Conservation (phyloP, 345 rosid genomes). For the Stellera chamaejasme region DNA sequence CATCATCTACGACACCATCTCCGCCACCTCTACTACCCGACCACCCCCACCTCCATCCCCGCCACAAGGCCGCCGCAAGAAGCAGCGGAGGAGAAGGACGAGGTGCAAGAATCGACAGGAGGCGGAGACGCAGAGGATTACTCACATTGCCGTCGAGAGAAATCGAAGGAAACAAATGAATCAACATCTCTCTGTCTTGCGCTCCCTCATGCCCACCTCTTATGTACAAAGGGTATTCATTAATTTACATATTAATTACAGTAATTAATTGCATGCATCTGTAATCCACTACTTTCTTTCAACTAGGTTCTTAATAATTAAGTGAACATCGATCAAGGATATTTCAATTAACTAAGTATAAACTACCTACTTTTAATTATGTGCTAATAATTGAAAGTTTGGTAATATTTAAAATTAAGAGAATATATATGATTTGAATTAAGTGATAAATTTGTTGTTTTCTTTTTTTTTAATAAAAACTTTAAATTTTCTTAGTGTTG, state of each 20-base stretch:
- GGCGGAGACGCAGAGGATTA: conserved; percentile 84
- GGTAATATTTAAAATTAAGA: not conserved
- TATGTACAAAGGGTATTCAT: conserved; percentile 66
- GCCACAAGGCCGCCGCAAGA: conserved; percentile 30
- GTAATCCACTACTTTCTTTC: not conserved
- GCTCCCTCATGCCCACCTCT: conserved; percentile 84
- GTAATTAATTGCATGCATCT: not conserved
- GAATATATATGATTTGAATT: not conserved
- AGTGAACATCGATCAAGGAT: no score
- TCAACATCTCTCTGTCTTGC: conserved; percentile 65
- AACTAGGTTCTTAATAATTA: not conserved
- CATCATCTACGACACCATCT: conserved; percentile 55
- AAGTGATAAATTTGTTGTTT: not conserved
- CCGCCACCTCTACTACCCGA: conserved; percentile 36
- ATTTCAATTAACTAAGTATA: no score
- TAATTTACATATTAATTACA: no score
- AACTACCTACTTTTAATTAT: no score
- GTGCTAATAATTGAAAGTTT: no score
- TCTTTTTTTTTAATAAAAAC: not conserved
- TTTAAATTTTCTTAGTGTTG: not conserved
- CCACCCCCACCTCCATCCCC: not conserved
- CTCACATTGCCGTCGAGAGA: conserved; percentile 90
- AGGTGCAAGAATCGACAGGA: conserved; percentile 76
- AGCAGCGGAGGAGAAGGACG: conserved; percentile 67
- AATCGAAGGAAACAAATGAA: conserved; percentile 87